These are phyloP conservation scores for Asclepias syriaca DNA, from an alignment of 257 asterid genomes.

Conservation along the genomic window DNA sequence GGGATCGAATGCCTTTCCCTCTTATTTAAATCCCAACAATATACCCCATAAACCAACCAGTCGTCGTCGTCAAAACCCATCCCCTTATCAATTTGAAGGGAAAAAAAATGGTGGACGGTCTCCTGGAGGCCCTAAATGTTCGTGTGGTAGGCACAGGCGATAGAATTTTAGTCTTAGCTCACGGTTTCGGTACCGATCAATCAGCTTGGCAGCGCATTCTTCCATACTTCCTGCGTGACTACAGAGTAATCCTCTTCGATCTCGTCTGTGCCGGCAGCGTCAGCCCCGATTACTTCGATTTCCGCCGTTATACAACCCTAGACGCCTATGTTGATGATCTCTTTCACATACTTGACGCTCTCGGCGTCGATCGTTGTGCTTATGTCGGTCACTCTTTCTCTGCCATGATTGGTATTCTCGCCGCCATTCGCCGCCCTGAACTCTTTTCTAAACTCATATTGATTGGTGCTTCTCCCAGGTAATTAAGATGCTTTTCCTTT, in stretches of 20 bases:
- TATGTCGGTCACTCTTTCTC: conserved; percentile 96
- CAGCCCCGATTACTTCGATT: conserved; percentile 86
- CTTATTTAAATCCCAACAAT: background rate
- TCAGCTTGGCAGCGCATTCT: conserved; percentile 90
- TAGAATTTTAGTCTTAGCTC: conserved; percentile 61
- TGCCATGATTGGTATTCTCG: conserved; percentile 85
- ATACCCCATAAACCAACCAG: background rate
- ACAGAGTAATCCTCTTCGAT: conserved; percentile 65
- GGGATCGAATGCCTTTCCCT: background rate
- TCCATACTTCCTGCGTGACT: conserved; percentile 61
- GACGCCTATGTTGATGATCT: conserved; percentile 89
- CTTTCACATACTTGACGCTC: conserved; percentile 60
- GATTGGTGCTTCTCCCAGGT: conserved; percentile 95
- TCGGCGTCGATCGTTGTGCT: conserved; percentile 55
- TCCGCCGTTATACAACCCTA: conserved; percentile 74
- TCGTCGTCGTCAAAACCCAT: background rate
- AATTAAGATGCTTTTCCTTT: background rate
- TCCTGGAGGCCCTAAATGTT: conserved; percentile 75
- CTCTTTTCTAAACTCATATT: conserved; percentile 82
- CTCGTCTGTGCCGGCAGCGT: conserved; percentile 97
- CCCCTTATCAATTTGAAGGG: background rate
- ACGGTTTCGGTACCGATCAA: conserved; percentile 90
- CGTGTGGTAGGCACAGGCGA: conserved; percentile 73
- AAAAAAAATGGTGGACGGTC: conserved; percentile 47
- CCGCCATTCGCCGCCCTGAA: conserved; percentile 89